Evolutionary conservation across 192 early-diverging fungal genomes (phyloP), one percentile per base, ranked within the genome.

Genomic region (Obelidium mucronatum): DNA sequence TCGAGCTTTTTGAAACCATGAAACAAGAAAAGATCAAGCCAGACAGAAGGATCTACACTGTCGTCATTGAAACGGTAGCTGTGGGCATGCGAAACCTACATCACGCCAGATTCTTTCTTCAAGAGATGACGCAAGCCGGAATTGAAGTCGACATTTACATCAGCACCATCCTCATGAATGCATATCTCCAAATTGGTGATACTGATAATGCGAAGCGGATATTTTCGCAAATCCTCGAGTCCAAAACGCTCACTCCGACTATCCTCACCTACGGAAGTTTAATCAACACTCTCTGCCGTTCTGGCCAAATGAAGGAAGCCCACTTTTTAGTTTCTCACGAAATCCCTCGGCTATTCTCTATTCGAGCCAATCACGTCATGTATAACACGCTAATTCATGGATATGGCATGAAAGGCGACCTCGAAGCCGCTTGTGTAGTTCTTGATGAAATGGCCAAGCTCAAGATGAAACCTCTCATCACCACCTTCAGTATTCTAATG

Each of bases 371-470:
- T 36, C 30, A 39, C 56, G 69, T 72, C n/a, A 39, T 72, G 34
- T 72, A 72, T 51, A 54, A 72, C 69, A 72, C 52, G 4, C 69
- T 72, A 2, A n/a, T 72, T 3, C 69, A 72, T n/a, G 69, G 69
- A 19, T 72, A 59, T n/a, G 66, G 30, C 6, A 17, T 58, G 19
- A 58, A 54, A 15, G 69, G 69, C 53, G 54, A 72, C 36, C 31
- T 72, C 33, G n/a, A 22, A 22, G 33, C 69, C 13, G 54, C 69
- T 11, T 5, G 8, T 0, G 19, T 5, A 17, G 37, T 72, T 24
- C 37, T 72, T 34, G 5, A 54, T 13, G 69, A 72, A 58, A 54
- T 72, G 51, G 30, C 8, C 19, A 30, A 24, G 34, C 30, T 22
- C 53, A 35, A 36, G 4, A 28, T 58, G 6, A n/a, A 55, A 3